These are phyloP conservation scores for Mucor racemosus DNA, from an alignment of 371 early-diverging fungal species.

Conservation along the genomic window DNA sequence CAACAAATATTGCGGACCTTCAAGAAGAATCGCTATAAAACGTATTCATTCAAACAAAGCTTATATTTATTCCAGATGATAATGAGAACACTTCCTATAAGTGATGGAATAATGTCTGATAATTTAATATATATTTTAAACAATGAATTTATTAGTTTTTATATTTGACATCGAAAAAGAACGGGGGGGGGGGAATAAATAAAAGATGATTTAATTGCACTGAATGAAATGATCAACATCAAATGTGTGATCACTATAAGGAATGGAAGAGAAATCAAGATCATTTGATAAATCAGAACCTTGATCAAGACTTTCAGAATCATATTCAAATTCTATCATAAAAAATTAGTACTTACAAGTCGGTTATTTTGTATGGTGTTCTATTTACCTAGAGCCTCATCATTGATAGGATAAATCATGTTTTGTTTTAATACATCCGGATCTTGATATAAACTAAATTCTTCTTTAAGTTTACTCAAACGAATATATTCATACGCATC, in stretches of 20 bases:
- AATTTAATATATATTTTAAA: too few relatives aligned
- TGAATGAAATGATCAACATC: constrained; percentile 11
- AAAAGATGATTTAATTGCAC: constrained; percentile 4
- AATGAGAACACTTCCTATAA: too few relatives aligned
- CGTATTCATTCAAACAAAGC: too few relatives aligned
- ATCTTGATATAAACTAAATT: constrained; percentile 8
- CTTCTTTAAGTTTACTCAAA: not conserved
- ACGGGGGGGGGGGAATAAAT: not conserved
- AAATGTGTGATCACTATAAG: constrained; percentile 1
- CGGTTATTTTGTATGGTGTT: not conserved
- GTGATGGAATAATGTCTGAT: too few relatives aligned
- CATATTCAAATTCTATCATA: constrained; percentile 5
- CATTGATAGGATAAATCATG: not conserved
- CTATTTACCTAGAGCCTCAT: constrained; percentile 1
- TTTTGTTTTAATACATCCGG: not conserved
- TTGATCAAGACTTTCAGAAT: constrained; percentile 4
- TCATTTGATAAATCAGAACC: constrained; percentile 1
- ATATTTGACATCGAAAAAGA: too few relatives aligned
- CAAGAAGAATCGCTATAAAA: too few relatives aligned
- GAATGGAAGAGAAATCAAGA: constrained; percentile 1
- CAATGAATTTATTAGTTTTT: too few relatives aligned
- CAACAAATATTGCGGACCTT: too few relatives aligned
- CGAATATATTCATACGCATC: constrained; percentile 10
- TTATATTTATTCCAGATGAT: too few relatives aligned
- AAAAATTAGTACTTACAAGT: not conserved